Evolutionary conservation across 164 flowering plant genomes (phyloP).

Genomic region (Vitis rotundifolia): DNA sequence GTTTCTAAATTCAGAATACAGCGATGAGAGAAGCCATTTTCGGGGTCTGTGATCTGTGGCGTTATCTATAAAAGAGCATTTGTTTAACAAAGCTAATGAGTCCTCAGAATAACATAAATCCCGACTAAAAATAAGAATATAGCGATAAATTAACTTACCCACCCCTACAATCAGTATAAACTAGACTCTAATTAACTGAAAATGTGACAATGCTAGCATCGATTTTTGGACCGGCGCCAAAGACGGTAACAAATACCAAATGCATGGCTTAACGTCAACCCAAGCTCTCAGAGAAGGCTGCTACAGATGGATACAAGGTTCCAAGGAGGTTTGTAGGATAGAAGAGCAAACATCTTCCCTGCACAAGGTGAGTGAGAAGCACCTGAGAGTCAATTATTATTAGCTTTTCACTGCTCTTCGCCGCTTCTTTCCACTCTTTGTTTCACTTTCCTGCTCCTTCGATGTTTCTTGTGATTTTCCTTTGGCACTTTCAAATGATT

Average conservation of each 20-base stretch:
- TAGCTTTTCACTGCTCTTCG: conserved; percentile 25
- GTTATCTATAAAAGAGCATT: conserved; percentile 4
- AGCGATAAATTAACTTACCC: neutral
- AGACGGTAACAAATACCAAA: conserved; percentile 6
- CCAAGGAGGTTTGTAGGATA: too few relatives aligned
- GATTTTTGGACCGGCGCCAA: conserved; percentile 1
- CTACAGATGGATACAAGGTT: neutral
- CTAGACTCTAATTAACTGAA: conserved; percentile 16
- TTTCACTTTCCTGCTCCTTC: conserved; percentile 36
- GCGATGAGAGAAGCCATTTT: neutral
- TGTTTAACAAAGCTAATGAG: conserved; percentile 10
- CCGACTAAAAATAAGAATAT: conserved; percentile 12
- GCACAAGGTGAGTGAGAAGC: neutral
- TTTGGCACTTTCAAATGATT: conserved; percentile 19
- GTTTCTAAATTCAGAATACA: too few relatives aligned
- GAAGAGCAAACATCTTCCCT: neutral
- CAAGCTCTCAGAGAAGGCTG: neutral
- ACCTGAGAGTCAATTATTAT: neutral
- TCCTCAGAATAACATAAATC: conserved; percentile 9
- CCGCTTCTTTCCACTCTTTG: conserved; percentile 50
- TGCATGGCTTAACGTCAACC: conserved; percentile 8
- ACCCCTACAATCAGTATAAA: conserved; percentile 18
- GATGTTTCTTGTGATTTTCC: conserved; percentile 32
- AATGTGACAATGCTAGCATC: conserved; percentile 5
- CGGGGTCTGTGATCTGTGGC: neutral